These are phyloP conservation scores for Selaginella tamariscina DNA, from an alignment of 75 land plant species.

Conservation along the genomic window DNA sequence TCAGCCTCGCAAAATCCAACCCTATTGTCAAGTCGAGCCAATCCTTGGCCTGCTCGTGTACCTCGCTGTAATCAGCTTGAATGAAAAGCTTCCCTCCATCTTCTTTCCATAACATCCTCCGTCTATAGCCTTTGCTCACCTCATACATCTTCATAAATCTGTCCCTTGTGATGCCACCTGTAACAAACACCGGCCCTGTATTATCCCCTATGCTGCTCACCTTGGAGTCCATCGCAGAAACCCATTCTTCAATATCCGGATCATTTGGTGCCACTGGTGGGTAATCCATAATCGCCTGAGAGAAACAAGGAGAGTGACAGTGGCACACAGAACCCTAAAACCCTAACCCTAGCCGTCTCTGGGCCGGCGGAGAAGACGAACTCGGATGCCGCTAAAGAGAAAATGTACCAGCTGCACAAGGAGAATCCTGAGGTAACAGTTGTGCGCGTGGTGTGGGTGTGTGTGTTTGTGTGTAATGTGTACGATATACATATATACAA, in stretches of 20 bases:
- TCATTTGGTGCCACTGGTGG: neutral
- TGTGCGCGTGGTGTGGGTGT: too few relatives aligned
- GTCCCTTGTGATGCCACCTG: neutral
- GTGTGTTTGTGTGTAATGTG: too few relatives aligned
- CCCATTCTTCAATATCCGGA: neutral
- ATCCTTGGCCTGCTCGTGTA: neutral
- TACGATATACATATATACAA: too few relatives aligned
- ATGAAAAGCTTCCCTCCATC: neutral
- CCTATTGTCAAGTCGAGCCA: neutral
- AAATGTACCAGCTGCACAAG: constrained; percentile 75
- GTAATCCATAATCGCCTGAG: neutral
- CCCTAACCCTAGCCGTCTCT: too few relatives aligned
- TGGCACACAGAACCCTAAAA: too few relatives aligned
- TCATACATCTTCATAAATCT: neutral
- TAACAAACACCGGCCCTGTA: neutral
- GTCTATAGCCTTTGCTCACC: neutral
- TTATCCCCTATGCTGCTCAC: neutral
- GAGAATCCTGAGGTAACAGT: constrained; percentile 72
- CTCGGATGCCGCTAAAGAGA: constrained; percentile 71
- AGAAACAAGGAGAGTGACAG: too few relatives aligned
- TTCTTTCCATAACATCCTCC: neutral
- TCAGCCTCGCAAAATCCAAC: neutral
- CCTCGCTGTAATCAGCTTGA: neutral
- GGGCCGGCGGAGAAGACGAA: too few relatives aligned
- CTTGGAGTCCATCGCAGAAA: neutral